These are phyloP conservation scores for Geotrichum aggregatum DNA, from an alignment of 1,139 yeast species.

Conservation along the genomic window DNA sequence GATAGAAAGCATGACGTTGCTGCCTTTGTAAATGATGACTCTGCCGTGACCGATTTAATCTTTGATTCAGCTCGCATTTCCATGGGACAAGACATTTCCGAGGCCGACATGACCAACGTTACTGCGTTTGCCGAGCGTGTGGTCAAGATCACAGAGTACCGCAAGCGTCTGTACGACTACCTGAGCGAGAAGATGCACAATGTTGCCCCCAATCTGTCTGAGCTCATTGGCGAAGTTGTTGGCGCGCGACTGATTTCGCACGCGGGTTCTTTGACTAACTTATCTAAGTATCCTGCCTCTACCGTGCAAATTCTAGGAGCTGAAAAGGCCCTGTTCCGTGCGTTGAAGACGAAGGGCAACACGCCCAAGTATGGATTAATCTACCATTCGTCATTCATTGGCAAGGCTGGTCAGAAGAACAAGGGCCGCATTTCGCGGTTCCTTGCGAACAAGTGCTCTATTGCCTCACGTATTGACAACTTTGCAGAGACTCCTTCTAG, in stretches of 20 bases:
- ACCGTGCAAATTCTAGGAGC: constrained; percentile 98
- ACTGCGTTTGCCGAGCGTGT: constrained; percentile 89
- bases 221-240: constrained; percentile 93
- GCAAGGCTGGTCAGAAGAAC: constrained; percentile 93
- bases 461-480: constrained; percentile 97
- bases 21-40: constrained; percentile 84
- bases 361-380: constrained; percentile 97
- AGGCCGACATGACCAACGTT: constrained; percentile 79
- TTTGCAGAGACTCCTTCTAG: constrained; percentile 56
- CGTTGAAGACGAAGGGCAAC: constrained; percentile 95
- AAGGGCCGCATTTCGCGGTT: constrained; percentile 98
- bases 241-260: constrained; percentile 98
- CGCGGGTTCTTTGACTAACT: constrained; percentile 88
- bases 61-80: constrained; percentile 95
- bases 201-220: constrained; percentile 94
- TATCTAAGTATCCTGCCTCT: constrained; percentile 97
- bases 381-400: constrained; percentile 94
- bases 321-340: constrained; percentile 97
- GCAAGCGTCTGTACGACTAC: constrained; percentile 87
- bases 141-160: constrained; percentile 89
- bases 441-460: constrained; percentile 96
- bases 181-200: constrained; percentile 93
- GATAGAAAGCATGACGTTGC: constrained; percentile 88
- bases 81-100: constrained; percentile 97
- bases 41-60: constrained; percentile 86